phyloP scores from a whole-genome alignment of 148 eudicot species.

The Vaccinium myrtillus region DNA sequence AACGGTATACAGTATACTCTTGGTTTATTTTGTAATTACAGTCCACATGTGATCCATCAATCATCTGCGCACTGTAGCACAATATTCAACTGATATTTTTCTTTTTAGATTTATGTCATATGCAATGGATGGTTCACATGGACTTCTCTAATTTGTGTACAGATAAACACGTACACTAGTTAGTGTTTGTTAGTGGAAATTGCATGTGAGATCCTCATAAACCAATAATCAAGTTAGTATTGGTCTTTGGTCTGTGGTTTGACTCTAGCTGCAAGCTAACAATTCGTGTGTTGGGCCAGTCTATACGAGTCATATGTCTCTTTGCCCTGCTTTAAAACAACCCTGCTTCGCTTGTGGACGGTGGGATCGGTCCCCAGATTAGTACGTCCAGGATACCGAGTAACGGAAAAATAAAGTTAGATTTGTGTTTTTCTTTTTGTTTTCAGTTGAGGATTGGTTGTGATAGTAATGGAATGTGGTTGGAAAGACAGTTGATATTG shows the following conservation, averaged over 20 bases:
- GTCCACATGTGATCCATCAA: background rate
- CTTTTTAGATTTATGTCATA: background rate
- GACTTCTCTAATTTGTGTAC: background rate
- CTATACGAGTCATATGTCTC: background rate
- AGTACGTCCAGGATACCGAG: background rate
- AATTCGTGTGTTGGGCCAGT: background rate
- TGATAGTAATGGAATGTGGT: background rate
- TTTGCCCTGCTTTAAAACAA: background rate
- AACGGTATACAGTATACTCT: background rate
- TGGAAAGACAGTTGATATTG: background rate
- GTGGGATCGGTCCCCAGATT: background rate
- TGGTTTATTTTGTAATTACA: background rate
- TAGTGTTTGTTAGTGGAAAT: background rate
- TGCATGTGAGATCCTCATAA: background rate
- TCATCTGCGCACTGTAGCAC: conserved; percentile 1
- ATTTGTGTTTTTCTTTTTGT: background rate
- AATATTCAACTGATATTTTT: background rate
- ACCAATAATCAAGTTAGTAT: background rate
- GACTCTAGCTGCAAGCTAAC: background rate
- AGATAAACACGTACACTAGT: background rate
- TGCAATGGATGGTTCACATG: background rate
- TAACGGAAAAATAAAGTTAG: background rate
- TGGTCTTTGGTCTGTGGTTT: background rate
- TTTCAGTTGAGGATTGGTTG: background rate
- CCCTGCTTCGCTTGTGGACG: background rate